Evolutionary conservation across 1,284 basidiomycete species (phyloP).

Genomic region (Ustilago trichophora): DNA sequence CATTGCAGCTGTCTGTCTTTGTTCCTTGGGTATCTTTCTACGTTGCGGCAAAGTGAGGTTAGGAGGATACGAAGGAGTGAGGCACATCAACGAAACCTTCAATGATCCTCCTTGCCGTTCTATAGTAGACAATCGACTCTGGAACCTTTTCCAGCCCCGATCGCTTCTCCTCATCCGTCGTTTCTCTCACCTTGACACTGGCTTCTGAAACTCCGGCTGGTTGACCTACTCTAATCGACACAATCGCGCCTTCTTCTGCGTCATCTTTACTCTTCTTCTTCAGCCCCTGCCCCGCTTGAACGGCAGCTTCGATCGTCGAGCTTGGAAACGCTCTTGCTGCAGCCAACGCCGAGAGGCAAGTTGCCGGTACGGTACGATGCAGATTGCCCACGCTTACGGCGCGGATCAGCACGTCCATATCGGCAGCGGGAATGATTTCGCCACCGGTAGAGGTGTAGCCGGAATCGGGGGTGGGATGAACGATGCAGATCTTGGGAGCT

Average conservation of each 20-base stretch:
- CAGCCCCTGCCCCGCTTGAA: not conserved
- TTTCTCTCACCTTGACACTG: slow-evolving; percentile 28
- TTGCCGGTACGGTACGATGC: slow-evolving; percentile 61
- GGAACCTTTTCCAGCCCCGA: slow-evolving; percentile 12
- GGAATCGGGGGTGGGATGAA: slow-evolving; percentile 34
- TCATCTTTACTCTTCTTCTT: not conserved
- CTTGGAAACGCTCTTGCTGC: slow-evolving; percentile 30
- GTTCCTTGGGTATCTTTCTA: not conserved
- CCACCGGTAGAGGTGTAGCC: slow-evolving; percentile 54
- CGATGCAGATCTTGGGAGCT: slow-evolving; percentile 64
- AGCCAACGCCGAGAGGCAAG: slow-evolving; percentile 59
- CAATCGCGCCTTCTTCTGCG: not conserved
- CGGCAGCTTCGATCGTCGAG: slow-evolving; percentile 41
- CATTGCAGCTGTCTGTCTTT: not conserved
- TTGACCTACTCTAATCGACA: slow-evolving; percentile 58
- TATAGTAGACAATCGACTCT: slow-evolving; percentile 48
- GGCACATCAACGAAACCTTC: slow-evolving; percentile 45
- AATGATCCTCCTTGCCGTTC: slow-evolving; percentile 60
- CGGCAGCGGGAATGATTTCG: slow-evolving; percentile 2
- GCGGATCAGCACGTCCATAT: slow-evolving; percentile 56
- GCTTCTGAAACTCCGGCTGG: slow-evolving; percentile 59
- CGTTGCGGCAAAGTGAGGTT: not conserved
- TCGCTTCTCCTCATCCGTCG: not conserved
- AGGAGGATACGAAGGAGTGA: slow-evolving; percentile 3
- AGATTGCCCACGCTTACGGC: slow-evolving; percentile 58